These are phyloP conservation scores for Metarhizium guizhouense DNA, from an alignment of 2,329 filamentous ascomycete genomes.

Conservation along the genomic window DNA sequence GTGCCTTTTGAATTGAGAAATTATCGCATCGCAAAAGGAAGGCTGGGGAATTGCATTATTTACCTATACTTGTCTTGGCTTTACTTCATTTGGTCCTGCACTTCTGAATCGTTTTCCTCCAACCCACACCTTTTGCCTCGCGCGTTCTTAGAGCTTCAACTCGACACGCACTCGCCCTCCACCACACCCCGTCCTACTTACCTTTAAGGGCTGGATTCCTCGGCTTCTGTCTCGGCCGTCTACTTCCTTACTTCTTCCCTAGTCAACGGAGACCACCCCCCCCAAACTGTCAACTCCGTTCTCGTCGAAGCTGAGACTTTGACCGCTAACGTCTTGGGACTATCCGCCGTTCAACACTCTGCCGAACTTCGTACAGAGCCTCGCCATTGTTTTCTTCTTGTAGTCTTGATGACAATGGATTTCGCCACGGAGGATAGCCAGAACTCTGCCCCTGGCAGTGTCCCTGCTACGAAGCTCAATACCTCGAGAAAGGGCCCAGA, in stretches of 20 bases:
- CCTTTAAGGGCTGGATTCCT: not conserved
- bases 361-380: not conserved
- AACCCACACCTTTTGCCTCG: not conserved
- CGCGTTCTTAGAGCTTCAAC: slow-evolving; percentile 1
- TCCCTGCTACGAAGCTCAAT: slow-evolving; percentile 53
- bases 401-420: slow-evolving; percentile 22
- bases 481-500: slow-evolving; percentile 50
- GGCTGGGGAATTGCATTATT: not conserved
- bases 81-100: not conserved
- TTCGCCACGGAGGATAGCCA: slow-evolving; percentile 49
- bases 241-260: not conserved
- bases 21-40: not conserved
- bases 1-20: not conserved
- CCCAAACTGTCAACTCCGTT: not conserved
- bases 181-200: not conserved
- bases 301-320: not conserved
- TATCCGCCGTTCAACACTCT: not conserved
- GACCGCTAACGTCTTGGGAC: not conserved
- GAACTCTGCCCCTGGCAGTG: slow-evolving; percentile 55
- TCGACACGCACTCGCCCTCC: not conserved
- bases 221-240: not conserved
- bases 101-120: too few species aligned
- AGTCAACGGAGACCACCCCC: not conserved
- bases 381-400: not conserved
- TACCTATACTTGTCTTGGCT: not conserved